phyloP scores from a whole-genome alignment of 2,329 filamentous ascomycete genomes.

The Onygenales sp. region DNA sequence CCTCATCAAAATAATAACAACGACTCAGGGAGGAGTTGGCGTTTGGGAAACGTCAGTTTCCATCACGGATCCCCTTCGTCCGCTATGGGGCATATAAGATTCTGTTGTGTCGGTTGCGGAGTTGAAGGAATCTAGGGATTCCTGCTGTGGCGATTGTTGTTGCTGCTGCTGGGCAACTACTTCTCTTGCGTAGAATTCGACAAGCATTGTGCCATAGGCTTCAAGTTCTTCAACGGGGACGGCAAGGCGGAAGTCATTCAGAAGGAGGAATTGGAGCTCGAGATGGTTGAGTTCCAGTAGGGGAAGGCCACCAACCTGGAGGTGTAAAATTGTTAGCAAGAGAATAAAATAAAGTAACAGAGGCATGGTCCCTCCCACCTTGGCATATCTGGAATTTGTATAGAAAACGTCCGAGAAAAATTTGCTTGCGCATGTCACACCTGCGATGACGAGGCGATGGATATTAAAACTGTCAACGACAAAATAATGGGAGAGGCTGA shows the following conservation, averaged over 20 bases:
- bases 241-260: constrained; percentile 92
- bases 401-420: constrained; percentile 99
- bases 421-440: constrained; percentile 96
- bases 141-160: constrained; percentile 7
- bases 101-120: neutral
- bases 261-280: constrained; percentile 85
- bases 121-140: neutral
- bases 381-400: constrained; percentile 97
- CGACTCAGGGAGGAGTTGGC: neutral
- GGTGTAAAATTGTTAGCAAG: constrained; percentile 8
- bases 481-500: constrained; percentile 62
- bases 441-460: constrained; percentile 89
- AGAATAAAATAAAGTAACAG: neutral
- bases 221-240: constrained; percentile 93
- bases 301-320: constrained; percentile 83
- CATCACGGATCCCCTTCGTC: neutral
- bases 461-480: constrained; percentile 99
- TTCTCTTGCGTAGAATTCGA: constrained; percentile 93
- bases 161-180: constrained; percentile 57
- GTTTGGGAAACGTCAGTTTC: neutral
- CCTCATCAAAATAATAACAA: neutral
- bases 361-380: constrained; percentile 54
- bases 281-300: constrained; percentile 89
- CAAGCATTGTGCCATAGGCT: constrained; percentile 94
- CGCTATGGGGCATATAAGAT: neutral